Evolutionary conservation across 106 monocot species (phyloP), one percentile per base, ranked within the genome.

Genomic region (Platanthera guangdongensis): DNA sequence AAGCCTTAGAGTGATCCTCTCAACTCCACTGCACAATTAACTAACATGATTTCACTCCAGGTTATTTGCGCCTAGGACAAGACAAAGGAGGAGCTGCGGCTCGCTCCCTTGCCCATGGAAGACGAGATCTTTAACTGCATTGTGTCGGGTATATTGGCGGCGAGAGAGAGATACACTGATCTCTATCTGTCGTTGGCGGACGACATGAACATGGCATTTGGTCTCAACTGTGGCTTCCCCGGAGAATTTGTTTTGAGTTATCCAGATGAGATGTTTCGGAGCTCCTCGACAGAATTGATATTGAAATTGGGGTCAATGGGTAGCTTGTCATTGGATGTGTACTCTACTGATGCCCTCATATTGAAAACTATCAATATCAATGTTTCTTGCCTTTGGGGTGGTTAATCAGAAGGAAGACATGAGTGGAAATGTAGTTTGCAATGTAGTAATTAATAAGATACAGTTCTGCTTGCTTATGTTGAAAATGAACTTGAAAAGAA

Each of bases 81-180:
- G 13, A 54, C 4, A 11, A 16, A 8, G 2, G 47, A 75, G 21
- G 80, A 75, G 39, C 67, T 45, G 18, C 14, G n/a, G 4, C 10
- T 46, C 15, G 63, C 68, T 1, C 2, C 30, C 7, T 11, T 46
- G 6, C 51, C 81, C 15, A 57, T 49, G 6, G 82, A 88, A 65
- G 90, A 90, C 48, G 87, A 75, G 28, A 85, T 90, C 18, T 87
- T 90, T 15, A 83, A 90, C 72, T 83, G 82, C 51, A 87, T 90
- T 22, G 77, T 84, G 76, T 76, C 90, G 0, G 90, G 87, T 9
- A 79, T 90, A 6, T 75, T 80, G 52, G 85, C 85, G 32, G 81
- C 78, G 0, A 79, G 74, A 8, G 81, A 81, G 47, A 79, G 85
- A 71, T 90, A 90, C 30, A 87, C 90, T 39, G 90, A 90, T 39